A percentile compares a stretch with the other conserved stretches of the same genome.
Evolutionary conservation across 192 early-diverging fungal species (phyloP).

Genomic region (Linnemannia elongata): DNA sequence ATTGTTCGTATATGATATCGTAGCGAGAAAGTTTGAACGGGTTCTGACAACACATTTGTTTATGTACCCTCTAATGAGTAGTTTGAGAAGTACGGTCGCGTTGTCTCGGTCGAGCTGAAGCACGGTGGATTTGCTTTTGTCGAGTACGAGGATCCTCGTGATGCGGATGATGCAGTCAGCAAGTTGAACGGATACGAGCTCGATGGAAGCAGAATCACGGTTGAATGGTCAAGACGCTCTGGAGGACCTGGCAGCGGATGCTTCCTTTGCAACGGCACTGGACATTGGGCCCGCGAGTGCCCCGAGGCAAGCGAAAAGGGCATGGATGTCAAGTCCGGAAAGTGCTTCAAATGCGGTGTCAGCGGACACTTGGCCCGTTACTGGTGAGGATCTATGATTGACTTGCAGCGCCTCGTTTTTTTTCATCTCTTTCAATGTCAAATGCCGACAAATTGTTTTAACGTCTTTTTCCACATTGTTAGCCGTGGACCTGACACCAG

Average conservation of each 20-base stretch:
- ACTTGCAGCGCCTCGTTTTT: neutral
- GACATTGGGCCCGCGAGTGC: slow-evolving; percentile 70
- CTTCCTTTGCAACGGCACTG: slow-evolving; percentile 66
- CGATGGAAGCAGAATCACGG: slow-evolving; percentile 64
- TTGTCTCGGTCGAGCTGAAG: slow-evolving; percentile 65
- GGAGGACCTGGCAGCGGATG: slow-evolving; percentile 66
- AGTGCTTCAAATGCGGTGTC: slow-evolving; percentile 68
- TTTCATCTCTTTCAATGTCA: neutral
- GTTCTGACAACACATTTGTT: neutral
- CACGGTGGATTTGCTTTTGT: slow-evolving; percentile 69
- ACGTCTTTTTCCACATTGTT: neutral
- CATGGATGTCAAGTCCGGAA: slow-evolving; percentile 69
- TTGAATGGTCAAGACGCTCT: slow-evolving; percentile 66
- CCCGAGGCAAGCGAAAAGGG: slow-evolving; percentile 65
- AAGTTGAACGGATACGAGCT: slow-evolving; percentile 66
- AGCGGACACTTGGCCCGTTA: slow-evolving; percentile 66
- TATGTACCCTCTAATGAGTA: slow-evolving; percentile 8
- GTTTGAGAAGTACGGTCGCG: slow-evolving; percentile 67
- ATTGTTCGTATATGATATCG: neutral
- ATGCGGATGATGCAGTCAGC: slow-evolving; percentile 66
- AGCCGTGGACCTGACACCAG: slow-evolving; percentile 27
- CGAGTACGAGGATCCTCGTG: slow-evolving; percentile 67
- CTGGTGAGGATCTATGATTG: slow-evolving; percentile 7
- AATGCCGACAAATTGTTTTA: neutral
- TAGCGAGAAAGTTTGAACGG: neutral